Evolutionary conservation across 2,329 filamentous ascomycete species (phyloP).

Genomic region (Sporothrix curviconia): DNA sequence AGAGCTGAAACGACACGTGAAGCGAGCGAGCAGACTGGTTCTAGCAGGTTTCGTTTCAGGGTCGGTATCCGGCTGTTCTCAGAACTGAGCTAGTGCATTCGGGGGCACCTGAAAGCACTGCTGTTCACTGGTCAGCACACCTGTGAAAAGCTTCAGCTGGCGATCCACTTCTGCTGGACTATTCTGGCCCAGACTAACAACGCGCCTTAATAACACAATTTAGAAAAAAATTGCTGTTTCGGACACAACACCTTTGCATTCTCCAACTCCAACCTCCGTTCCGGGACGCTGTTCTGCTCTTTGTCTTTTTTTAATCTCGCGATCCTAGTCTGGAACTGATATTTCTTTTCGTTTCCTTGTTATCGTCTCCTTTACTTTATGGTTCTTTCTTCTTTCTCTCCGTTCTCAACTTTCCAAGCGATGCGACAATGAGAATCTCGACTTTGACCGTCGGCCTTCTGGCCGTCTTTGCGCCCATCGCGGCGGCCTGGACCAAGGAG

Average conservation of each 20-base stretch:
- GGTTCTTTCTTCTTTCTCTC: not conserved
- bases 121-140: too few relatives aligned
- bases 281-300: not conserved
- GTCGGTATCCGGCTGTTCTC: too few relatives aligned
- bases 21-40: not conserved
- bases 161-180: not conserved
- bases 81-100: too few relatives aligned
- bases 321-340: not conserved
- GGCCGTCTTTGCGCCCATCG: conserved; percentile 59
- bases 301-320: not conserved
- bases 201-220: not conserved
- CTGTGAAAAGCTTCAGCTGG: conserved; percentile 5
- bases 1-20: not conserved
- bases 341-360: too few relatives aligned
- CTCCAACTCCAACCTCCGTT: not conserved
- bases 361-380: not conserved
- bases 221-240: conserved; percentile 7
- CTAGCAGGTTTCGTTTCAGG: conserved; percentile 5
- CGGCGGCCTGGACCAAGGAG: conserved; percentile 79
- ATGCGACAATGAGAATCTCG: conserved; percentile 64
- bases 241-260: conserved; percentile 11
- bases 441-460: conserved; percentile 62
- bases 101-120: too few relatives aligned
- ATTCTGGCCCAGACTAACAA: not conserved
- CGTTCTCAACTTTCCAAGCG: too few relatives aligned